Base-by-base conservation (phyloP, 2,329 filamentous ascomycete genomes). In the Paecilomyces variotii region DNA sequence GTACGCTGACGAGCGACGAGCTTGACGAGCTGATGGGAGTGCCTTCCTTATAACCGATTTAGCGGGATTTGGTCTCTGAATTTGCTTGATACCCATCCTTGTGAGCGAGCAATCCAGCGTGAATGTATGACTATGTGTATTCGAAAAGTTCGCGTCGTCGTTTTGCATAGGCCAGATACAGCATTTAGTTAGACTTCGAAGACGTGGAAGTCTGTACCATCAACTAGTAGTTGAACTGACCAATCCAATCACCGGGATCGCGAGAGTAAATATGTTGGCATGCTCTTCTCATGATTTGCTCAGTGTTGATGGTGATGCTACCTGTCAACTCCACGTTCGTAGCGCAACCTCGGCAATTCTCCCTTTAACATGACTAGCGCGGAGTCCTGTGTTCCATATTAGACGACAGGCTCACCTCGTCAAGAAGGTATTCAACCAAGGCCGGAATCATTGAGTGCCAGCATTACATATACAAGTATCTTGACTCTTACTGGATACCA, bases 1-100 rank as follows among this genome's bases (percentile, higher is more conserved):
- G 77, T 58, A 79, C 77, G 28, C 66, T 79, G 26, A 78, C 73
- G n/a, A 73, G 67, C 50, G 74, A 76, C 54, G 77, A 79, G 62
- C 65, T 79, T 52, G 76, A 74, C 19, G 72, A 73, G 59, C 63
- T 77, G 57, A 68, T 76, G 69, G 70, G 72, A 14, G 66, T 68
- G 58, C 56, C 60, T 10, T 55, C 62, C 12, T 52, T 54, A 55
- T 65, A 53, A 65, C 26, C 32, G 27, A 32, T 34, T 56, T 12
- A 53, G 56, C 57, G 50, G 14, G 2, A 28, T 52, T 26, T 28
- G 12, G 12, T 52, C 7, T 50, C 25, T 10, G 14, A 52, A 52
- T 28, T 28, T 52, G 50, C 24, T 28, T 52, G 25, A 52, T 52
- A 52, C 50, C 50, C 50, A 26, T 52, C 50, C 35, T n/a, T 24